phyloP scores from a whole-genome alignment of 2,329 filamentous ascomycete species.

The Aspergillus clavatus region DNA sequence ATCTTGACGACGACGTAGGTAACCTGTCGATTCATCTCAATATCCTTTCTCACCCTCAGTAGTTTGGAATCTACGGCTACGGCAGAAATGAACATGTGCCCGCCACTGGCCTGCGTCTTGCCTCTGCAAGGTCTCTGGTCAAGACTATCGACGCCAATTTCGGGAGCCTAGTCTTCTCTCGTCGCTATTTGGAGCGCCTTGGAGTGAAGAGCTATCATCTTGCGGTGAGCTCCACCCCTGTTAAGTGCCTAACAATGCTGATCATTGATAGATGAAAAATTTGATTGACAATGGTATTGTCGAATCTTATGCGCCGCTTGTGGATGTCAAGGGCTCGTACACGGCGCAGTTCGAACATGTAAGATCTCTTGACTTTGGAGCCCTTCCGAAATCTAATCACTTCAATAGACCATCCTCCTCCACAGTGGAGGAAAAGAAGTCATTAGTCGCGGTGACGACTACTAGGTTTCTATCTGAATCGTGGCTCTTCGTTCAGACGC shows the following conservation, averaged over 20 bases:
- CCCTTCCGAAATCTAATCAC: slow-evolving; percentile 6
- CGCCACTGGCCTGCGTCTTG: slow-evolving; percentile 38
- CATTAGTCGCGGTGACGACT: slow-evolving; percentile 51
- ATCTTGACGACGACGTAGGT: slow-evolving; percentile 44
- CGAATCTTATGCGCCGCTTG: slow-evolving; percentile 53
- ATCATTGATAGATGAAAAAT: slow-evolving; percentile 48
- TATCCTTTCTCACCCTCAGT: too few relatives aligned
- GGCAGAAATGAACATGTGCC: slow-evolving; percentile 40
- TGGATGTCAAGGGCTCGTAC: slow-evolving; percentile 57
- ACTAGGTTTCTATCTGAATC: too few relatives aligned
- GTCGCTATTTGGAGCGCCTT: slow-evolving; percentile 61
- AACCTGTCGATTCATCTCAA: too few relatives aligned
- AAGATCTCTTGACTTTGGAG: slow-evolving; percentile 13
- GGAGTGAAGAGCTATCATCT: slow-evolving; percentile 56
- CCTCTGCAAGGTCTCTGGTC: slow-evolving; percentile 53
- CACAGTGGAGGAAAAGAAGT: slow-evolving; percentile 47
- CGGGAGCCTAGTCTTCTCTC: slow-evolving; percentile 57
- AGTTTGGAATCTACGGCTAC: slow-evolving; percentile 53
- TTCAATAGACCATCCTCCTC: slow-evolving; percentile 47
- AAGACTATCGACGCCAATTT: slow-evolving; percentile 60
- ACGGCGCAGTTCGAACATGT: slow-evolving; percentile 61
- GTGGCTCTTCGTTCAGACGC: too few relatives aligned
- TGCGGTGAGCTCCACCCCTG: slow-evolving; percentile 44
- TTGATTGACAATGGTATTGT: slow-evolving; percentile 55
- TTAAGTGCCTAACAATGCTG: slow-evolving; percentile 10